These are phyloP conservation scores for Candida easanensis DNA, from an alignment of 805 yeast species.

Conservation along the genomic window DNA sequence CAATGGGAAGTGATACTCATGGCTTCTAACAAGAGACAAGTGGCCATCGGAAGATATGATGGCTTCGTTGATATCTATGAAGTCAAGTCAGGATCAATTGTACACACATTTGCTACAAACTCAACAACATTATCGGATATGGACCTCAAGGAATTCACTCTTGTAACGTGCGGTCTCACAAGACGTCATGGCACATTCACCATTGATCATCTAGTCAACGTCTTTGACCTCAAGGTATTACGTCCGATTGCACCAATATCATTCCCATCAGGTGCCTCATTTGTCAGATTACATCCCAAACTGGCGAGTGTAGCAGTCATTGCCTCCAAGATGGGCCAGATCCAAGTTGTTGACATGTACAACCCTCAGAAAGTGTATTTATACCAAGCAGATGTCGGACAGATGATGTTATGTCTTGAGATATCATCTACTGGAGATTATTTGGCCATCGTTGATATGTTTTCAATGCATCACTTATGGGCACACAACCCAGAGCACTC, in stretches of 20 bases:
- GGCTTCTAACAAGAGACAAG: conserved; percentile 48
- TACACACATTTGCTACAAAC: conserved; percentile 58
- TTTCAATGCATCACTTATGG: conserved; percentile 55
- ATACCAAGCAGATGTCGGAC: conserved; percentile 61
- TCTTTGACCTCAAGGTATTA: conserved; percentile 75
- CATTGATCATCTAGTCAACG: conserved; percentile 78
- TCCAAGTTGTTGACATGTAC: conserved; percentile 80
- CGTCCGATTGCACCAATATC: conserved; percentile 75
- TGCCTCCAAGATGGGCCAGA: conserved; percentile 73
- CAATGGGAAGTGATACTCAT: conserved; percentile 44
- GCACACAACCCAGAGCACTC: conserved; percentile 44
- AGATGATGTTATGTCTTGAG: conserved; percentile 30
- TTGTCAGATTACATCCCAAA: conserved; percentile 82
- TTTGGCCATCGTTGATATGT: conserved; percentile 61
- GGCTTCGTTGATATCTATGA: conserved; percentile 68
- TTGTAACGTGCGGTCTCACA: conserved; percentile 81
- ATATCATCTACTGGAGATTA: conserved; percentile 67
- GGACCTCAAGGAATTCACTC: conserved; percentile 60
- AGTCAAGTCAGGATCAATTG: conserved; percentile 43
- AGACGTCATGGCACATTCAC: conserved; percentile 54
- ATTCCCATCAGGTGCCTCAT: conserved; percentile 86
- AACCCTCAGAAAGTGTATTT: conserved; percentile 68
- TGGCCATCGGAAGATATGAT: conserved; percentile 55
- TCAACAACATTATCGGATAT: conserved; percentile 60
- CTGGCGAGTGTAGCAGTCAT: conserved; percentile 73